These are phyloP conservation scores for Kalmanozyma brasiliensis DNA, from an alignment of 1,284 basidiomycete genomes.

Conservation along the genomic window DNA sequence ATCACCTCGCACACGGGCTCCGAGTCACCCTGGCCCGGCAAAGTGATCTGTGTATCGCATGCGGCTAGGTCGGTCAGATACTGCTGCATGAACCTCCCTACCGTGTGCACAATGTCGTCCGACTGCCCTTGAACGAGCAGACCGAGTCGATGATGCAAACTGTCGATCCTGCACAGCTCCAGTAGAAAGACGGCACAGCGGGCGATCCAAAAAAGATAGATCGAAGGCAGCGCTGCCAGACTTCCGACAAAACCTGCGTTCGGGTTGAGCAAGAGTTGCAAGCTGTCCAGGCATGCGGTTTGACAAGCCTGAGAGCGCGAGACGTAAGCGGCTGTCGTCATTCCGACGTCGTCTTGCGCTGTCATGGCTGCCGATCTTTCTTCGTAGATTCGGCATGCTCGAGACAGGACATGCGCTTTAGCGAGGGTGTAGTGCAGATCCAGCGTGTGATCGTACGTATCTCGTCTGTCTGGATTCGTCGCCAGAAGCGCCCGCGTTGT, in stretches of 20 bases:
- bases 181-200: conserved; percentile 14
- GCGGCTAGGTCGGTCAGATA: conserved; percentile 14
- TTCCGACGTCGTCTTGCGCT: neutral
- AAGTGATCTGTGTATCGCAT: conserved; percentile 1
- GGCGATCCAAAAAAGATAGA: conserved; percentile 23
- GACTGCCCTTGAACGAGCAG: conserved; percentile 14
- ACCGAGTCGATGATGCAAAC: conserved; percentile 12
- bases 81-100: conserved; percentile 11
- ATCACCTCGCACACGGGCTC: neutral
- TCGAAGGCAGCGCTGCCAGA: conserved; percentile 20
- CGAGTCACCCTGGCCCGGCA: neutral
- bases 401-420: conserved; percentile 6
- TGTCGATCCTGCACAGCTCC: conserved; percentile 9
- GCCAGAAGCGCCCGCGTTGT: conserved; percentile 5
- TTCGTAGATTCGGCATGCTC: conserved; percentile 6
- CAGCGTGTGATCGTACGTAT: conserved; percentile 16
- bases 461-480: conserved; percentile 12
- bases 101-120: conserved; percentile 6
- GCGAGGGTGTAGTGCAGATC: conserved; percentile 21
- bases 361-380: neutral
- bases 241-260: conserved; percentile 1
- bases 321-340: neutral
- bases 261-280: conserved; percentile 1
- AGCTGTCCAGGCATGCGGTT: conserved; percentile 15
- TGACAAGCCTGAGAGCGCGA: conserved; percentile 2